These are phyloP conservation scores for Stygiomarasmius scandens DNA, from an alignment of 1,284 basidiomycete species.

Conservation along the genomic window DNA sequence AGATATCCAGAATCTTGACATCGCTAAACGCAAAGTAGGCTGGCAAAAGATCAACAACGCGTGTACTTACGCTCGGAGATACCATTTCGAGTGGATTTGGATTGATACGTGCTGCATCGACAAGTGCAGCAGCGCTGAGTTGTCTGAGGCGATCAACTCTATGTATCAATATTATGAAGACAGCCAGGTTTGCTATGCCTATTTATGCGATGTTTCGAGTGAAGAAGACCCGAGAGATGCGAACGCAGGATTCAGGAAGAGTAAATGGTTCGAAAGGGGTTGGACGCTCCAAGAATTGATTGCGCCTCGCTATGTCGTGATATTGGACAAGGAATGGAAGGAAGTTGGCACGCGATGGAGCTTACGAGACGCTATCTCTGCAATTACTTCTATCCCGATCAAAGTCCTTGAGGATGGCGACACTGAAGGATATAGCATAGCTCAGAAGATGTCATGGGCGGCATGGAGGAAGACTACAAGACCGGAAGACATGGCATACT, in stretches of 20 bases:
- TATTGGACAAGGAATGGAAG: background rate
- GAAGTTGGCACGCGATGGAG: background rate
- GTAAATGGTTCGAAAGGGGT: background rate
- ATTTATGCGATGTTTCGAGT: background rate
- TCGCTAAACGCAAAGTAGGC: background rate
- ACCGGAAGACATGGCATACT: background rate
- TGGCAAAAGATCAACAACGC: background rate
- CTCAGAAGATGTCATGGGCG: background rate
- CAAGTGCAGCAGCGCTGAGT: background rate
- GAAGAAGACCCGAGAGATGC: background rate
- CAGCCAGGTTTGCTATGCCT: background rate
- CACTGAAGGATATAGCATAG: background rate
- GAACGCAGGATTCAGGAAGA: background rate
- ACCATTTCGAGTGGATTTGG: background rate
- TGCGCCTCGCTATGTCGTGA: background rate
- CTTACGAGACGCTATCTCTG: background rate
- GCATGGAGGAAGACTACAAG: background rate
- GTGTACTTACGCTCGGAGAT: background rate
- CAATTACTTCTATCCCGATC: background rate
- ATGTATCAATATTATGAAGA: slow-evolving; percentile 1
- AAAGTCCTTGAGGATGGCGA: background rate
- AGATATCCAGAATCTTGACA: background rate
- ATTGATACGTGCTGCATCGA: background rate
- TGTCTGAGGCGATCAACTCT: slow-evolving; percentile 2
- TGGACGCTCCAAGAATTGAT: background rate